Percentiles rank a stretch among this genome's conserved stretches.
phyloP scores from a whole-genome alignment of 2,329 filamentous ascomycete species.

The Chaetomiaceae sp. region DNA sequence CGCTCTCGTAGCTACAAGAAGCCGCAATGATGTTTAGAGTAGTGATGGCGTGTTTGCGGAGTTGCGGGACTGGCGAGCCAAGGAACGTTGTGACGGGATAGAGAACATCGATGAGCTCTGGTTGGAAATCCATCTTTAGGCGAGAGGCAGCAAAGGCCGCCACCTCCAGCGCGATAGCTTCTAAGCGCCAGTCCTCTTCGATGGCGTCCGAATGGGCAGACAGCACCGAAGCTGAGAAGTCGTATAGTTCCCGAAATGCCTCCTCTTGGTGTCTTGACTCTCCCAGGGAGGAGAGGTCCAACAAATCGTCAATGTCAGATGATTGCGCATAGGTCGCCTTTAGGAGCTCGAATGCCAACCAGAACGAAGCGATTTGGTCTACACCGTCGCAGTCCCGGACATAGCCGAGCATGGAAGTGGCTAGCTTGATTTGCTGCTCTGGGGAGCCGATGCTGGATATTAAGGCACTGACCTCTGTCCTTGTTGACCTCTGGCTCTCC shows the following conservation, averaged over 20 bases:
- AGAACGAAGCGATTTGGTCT: conserved; percentile 66
- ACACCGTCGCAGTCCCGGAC: conserved; percentile 55
- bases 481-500: conserved; percentile 62
- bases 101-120: conserved; percentile 83
- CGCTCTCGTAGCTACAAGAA: conserved; percentile 68
- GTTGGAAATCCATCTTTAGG: conserved; percentile 64
- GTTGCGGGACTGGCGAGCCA: conserved; percentile 61
- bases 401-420: conserved; percentile 60
- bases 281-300: conserved; percentile 49
- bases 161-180: conserved; percentile 76
- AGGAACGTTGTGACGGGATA: conserved; percentile 90
- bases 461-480: conserved; percentile 54
- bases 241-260: conserved; percentile 62
- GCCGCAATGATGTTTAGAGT: conserved; percentile 75
- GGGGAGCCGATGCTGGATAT: conserved; percentile 52
- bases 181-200: conserved; percentile 63
- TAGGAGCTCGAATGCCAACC: conserved; percentile 72
- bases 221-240: conserved; percentile 61
- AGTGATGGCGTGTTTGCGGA: conserved; percentile 78
- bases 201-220: conserved; percentile 47
- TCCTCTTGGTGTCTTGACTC: conserved; percentile 42
- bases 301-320: conserved; percentile 59
- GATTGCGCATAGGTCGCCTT: conserved; percentile 51
- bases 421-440: conserved; percentile 56
- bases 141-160: conserved; percentile 70